Evolutionary conservation across 768 basidiomycete genomes (phyloP).

Genomic region (Pleurotus tuoliensis): DNA sequence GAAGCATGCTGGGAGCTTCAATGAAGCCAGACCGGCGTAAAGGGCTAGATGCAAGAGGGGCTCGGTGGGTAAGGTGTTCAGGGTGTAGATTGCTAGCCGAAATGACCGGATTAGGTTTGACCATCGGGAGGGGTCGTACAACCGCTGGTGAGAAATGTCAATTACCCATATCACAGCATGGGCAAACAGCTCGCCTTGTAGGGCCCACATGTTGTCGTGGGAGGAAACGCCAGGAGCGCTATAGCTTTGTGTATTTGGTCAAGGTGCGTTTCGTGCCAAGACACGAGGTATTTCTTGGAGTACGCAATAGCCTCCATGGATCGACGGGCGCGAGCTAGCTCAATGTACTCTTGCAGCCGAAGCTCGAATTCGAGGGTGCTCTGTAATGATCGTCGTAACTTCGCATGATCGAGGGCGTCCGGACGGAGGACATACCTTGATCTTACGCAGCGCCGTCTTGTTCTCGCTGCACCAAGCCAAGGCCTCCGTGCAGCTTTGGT

Average conservation of each 20-base stretch:
- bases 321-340: slow-evolving; percentile 70
- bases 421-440: slow-evolving; percentile 52
- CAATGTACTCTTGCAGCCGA: slow-evolving; percentile 94
- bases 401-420: neutral
- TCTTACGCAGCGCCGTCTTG: slow-evolving; percentile 85
- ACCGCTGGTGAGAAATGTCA: slow-evolving; percentile 42
- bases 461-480: slow-evolving; percentile 97
- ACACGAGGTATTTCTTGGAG: slow-evolving; percentile 70
- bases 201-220: slow-evolving; percentile 66
- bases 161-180: neutral
- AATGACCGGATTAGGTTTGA: slow-evolving; percentile 67
- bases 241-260: slow-evolving; percentile 74
- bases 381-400: slow-evolving; percentile 34
- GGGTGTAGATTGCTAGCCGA: slow-evolving; percentile 78
- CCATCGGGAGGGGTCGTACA: slow-evolving; percentile 87
- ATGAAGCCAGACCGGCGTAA: slow-evolving; percentile 86
- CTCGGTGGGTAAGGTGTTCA: slow-evolving; percentile 85
- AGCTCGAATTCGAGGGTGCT: slow-evolving; percentile 95
- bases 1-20: slow-evolving; percentile 87
- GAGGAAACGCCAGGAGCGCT: slow-evolving; percentile 70
- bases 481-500: slow-evolving; percentile 83
- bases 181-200: slow-evolving; percentile 61
- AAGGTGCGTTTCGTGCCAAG: slow-evolving; percentile 82
- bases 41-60: slow-evolving; percentile 84
- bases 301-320: slow-evolving; percentile 79